These are phyloP conservation scores for Lenzites betulinus DNA, from an alignment of 768 basidiomycete genomes.

Conservation along the genomic window DNA sequence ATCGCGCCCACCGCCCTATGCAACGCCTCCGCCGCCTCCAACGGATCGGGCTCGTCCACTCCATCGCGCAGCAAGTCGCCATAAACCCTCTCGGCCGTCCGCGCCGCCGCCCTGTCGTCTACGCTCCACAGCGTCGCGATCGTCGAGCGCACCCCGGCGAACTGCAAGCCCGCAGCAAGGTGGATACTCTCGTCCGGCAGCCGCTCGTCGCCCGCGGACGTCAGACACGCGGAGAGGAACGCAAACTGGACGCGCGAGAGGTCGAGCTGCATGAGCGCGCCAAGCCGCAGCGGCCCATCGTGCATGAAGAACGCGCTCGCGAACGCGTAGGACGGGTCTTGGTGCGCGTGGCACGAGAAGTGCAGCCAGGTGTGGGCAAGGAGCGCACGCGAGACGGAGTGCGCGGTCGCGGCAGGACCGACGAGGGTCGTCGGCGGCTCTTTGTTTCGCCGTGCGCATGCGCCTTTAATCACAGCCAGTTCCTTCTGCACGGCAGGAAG, in stretches of 20 bases:
- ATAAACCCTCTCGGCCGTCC: conserved; percentile 9
- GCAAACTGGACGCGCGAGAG: conserved; percentile 6
- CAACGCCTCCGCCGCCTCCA: conserved; percentile 9
- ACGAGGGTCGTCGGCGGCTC: neutral
- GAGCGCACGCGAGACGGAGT: conserved; percentile 3
- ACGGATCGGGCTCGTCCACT: neutral
- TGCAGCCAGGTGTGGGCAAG: conserved; percentile 3
- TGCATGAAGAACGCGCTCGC: conserved; percentile 4
- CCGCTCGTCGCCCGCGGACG: conserved; percentile 1
- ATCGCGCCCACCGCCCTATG: neutral
- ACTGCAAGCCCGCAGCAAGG: conserved; percentile 20
- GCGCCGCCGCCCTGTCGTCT: conserved; percentile 9
- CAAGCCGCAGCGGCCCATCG: neutral
- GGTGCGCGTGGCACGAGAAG: conserved; percentile 3
- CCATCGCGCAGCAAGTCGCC: neutral
- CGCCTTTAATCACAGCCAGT: neutral
- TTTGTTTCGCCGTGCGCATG: neutral
- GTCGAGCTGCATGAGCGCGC: conserved; percentile 6
- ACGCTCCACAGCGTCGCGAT: conserved; percentile 21
- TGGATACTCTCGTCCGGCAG: conserved; percentile 17
- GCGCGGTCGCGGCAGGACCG: neutral
- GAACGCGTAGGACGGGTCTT: neutral
- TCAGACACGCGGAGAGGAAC: conserved; percentile 6
- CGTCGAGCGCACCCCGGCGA: conserved; percentile 17
- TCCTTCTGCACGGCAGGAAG: conserved; percentile 1